Evolutionary conservation across 345 rosid species (phyloP).

Genomic region (Carallia pectinifolia): DNA sequence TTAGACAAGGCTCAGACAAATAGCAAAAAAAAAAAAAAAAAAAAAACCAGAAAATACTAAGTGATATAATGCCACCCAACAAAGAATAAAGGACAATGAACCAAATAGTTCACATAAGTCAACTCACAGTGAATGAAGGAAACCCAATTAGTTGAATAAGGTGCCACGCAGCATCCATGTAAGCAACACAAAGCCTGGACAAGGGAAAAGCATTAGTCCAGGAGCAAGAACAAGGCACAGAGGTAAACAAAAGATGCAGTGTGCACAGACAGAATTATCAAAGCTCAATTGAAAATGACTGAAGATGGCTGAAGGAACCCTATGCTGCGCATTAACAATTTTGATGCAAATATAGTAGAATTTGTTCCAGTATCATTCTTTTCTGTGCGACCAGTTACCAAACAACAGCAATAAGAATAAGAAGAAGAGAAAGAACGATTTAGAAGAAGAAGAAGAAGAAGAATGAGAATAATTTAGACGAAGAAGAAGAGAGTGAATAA

Average conservation of each 20-base stretch:
- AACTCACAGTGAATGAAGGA: conserved; percentile 58
- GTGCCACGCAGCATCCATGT: conserved; percentile 64
- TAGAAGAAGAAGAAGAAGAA: not conserved
- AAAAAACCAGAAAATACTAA: not conserved
- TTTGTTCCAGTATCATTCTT: not conserved
- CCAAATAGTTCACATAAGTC: not conserved
- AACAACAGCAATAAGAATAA: not conserved
- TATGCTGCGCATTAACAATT: not conserved
- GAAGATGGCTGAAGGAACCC: not conserved
- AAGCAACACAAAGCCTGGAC: conserved; percentile 58
- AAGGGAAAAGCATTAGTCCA: conserved; percentile 8
- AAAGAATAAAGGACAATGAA: not conserved
- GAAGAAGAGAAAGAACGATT: not conserved
- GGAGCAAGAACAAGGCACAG: conserved; percentile 8
- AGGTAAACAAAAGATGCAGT: not conserved
- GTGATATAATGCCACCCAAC: not conserved
- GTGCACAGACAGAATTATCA: not conserved
- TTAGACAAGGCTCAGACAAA: not conserved
- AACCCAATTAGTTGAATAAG: conserved; percentile 56
- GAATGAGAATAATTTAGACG: too few species aligned
- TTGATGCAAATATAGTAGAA: not conserved
- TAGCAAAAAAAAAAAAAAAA: not conserved
- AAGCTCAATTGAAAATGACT: not conserved
- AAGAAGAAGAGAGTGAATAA: not conserved
- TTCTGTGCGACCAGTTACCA: not conserved